These are phyloP conservation scores for Petunia secreta DNA, from an alignment of 257 asterid genomes.

Conservation along the genomic window DNA sequence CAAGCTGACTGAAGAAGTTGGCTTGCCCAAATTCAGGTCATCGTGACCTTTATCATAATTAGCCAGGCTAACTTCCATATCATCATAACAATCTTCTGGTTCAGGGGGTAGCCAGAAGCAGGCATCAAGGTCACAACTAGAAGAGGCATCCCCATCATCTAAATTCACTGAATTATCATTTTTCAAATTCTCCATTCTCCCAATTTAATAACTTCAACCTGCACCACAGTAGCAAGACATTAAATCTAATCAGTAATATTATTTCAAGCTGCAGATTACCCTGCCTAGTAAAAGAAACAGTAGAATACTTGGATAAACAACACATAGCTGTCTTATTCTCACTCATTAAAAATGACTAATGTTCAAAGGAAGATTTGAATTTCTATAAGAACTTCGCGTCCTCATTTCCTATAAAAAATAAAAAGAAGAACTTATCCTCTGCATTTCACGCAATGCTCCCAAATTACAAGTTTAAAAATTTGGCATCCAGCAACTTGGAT, in stretches of 20 bases:
- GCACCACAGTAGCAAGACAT: not conserved
- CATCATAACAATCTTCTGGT: conserved; percentile 62
- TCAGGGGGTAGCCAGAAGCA: conserved; percentile 79
- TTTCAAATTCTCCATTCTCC: not conserved
- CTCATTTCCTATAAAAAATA: no score
- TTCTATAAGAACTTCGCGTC: no score
- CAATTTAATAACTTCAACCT: not conserved
- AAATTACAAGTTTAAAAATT: not conserved
- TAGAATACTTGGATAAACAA: no score
- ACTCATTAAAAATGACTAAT: not conserved
- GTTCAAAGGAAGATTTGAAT: no score
- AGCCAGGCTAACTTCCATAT: conserved; percentile 52
- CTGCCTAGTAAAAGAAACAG: not conserved
- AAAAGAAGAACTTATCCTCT: not conserved
- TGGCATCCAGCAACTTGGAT: not conserved
- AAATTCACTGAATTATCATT: conserved; percentile 31
- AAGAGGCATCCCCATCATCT: conserved; percentile 39
- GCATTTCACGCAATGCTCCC: not conserved
- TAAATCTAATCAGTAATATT: not conserved
- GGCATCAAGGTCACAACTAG: conserved; percentile 49
- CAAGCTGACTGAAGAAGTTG: conserved; percentile 56
- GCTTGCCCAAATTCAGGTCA: conserved; percentile 57
- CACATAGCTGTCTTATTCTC: no score
- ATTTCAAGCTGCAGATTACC: not conserved
- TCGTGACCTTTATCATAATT: conserved; percentile 64